Conservation (phyloP, 495 filamentous ascomycete species). For the Talaromyces adpressus region DNA sequence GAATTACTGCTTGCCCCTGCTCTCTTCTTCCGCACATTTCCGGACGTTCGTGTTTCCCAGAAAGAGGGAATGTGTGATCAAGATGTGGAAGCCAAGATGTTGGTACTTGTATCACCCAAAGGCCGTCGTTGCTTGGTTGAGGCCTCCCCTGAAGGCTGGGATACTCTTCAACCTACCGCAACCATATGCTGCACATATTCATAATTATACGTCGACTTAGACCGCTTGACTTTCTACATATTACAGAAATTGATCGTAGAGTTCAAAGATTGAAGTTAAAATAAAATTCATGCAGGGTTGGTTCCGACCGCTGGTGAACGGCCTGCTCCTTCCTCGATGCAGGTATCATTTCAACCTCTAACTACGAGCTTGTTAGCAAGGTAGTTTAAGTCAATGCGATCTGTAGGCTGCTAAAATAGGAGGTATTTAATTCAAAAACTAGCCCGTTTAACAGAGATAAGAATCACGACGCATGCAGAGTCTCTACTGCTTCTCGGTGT, state of each 20-base stretch:
- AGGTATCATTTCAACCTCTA: neutral
- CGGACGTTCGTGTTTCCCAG: conserved; percentile 16
- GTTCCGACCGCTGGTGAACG: neutral
- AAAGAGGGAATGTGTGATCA: conserved; percentile 33
- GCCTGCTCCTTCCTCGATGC: neutral
- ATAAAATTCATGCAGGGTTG: neutral
- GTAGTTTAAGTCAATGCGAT: neutral
- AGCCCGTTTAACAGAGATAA: neutral
- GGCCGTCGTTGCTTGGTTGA: conserved; percentile 41
- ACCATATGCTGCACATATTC: too few species aligned
- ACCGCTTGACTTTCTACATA: neutral
- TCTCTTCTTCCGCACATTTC: conserved; percentile 26
- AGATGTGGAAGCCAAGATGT: conserved; percentile 34
- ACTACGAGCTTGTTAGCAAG: neutral
- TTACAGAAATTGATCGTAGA: neutral
- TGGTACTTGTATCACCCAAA: conserved; percentile 35
- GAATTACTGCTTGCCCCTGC: conserved; percentile 29
- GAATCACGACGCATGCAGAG: neutral
- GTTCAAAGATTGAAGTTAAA: neutral
- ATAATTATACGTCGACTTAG: too few species aligned
- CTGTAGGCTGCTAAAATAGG: neutral
- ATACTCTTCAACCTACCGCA: too few species aligned
- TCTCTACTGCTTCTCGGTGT: neutral
- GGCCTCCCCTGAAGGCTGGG: conserved; percentile 4
- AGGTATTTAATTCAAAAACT: neutral